These are phyloP conservation scores for Chlorokybus atmophyticus DNA, from an alignment of 139 green algal species.

Conservation along the genomic window DNA sequence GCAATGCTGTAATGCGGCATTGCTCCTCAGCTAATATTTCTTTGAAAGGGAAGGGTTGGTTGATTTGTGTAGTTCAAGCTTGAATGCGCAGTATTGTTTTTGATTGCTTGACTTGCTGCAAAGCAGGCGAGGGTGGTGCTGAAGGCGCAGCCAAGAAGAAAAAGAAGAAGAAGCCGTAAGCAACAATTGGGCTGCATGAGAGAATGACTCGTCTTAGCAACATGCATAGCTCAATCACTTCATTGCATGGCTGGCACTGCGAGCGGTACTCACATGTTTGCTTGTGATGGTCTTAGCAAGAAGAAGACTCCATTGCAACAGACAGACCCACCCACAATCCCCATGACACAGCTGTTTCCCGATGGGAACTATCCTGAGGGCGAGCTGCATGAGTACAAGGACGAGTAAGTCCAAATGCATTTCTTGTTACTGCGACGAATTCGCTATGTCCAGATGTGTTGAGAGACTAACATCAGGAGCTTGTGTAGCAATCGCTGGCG, in stretches of 20 bases:
- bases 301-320: slow-evolving; percentile 47
- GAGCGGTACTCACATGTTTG: background rate
- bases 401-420: slow-evolving; percentile 29
- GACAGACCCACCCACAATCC: slow-evolving; percentile 76
- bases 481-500: slow-evolving; percentile 71
- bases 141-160: slow-evolving; percentile 18
- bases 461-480: background rate
- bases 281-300: slow-evolving; percentile 9
- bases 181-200: slow-evolving; percentile 9
- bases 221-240: background rate
- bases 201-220: background rate
- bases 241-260: background rate
- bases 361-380: slow-evolving; percentile 61
- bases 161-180: slow-evolving; percentile 38
- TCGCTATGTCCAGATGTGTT: slow-evolving; percentile 12
- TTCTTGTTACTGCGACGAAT: too few relatives aligned
- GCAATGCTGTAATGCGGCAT: background rate
- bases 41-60: background rate
- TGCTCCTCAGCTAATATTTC: background rate
- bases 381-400: slow-evolving; percentile 67
- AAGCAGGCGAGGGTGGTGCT: slow-evolving; percentile 26
- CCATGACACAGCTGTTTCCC: slow-evolving; percentile 72
- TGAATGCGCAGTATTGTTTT: background rate
- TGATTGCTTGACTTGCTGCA: background rate
- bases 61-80: background rate